These are phyloP conservation scores for Cutaneotrichosporon cyanovorans DNA, from an alignment of 1,284 basidiomycete species.

Conservation along the genomic window DNA sequence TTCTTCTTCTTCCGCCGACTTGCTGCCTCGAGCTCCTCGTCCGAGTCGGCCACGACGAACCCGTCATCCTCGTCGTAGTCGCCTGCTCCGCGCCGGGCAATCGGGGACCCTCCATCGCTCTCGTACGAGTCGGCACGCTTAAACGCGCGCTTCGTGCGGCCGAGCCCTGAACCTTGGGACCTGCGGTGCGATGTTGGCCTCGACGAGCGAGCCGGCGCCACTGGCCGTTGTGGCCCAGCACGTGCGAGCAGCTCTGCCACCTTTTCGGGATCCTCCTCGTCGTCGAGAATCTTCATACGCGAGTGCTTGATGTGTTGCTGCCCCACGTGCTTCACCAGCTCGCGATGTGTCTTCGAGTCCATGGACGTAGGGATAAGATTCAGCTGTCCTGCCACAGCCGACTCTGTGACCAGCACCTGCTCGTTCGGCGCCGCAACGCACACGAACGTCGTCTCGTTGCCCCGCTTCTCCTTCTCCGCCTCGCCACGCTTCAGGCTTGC, in stretches of 20 bases:
- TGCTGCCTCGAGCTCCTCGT: constrained; percentile 25
- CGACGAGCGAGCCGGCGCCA: neutral
- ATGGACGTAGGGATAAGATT: constrained; percentile 36
- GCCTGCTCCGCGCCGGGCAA: constrained; percentile 5
- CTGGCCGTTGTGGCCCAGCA: constrained; percentile 17
- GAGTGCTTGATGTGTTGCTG: constrained; percentile 41
- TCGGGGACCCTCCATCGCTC: constrained; percentile 6
- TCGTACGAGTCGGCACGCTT: constrained; percentile 16
- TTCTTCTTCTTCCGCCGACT: constrained; percentile 19
- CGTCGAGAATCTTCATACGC: constrained; percentile 38
- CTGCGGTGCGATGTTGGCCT: constrained; percentile 1
- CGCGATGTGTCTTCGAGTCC: constrained; percentile 39
- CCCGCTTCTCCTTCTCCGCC: neutral
- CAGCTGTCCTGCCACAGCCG: constrained; percentile 35
- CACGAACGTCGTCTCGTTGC: constrained; percentile 29
- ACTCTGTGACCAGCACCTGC: constrained; percentile 35
- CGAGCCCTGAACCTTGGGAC: constrained; percentile 2
- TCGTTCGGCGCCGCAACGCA: constrained; percentile 23
- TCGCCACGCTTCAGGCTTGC: constrained; percentile 21
- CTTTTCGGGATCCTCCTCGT: constrained; percentile 24
- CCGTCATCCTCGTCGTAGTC: constrained; percentile 43
- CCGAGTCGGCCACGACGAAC: constrained; percentile 39
- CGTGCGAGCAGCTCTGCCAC: constrained; percentile 25
- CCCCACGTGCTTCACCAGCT: constrained; percentile 39
- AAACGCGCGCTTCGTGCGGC: constrained; percentile 1